Conservation (phyloP, 2,329 filamentous ascomycete genomes). For the Phialophora chinensis region DNA sequence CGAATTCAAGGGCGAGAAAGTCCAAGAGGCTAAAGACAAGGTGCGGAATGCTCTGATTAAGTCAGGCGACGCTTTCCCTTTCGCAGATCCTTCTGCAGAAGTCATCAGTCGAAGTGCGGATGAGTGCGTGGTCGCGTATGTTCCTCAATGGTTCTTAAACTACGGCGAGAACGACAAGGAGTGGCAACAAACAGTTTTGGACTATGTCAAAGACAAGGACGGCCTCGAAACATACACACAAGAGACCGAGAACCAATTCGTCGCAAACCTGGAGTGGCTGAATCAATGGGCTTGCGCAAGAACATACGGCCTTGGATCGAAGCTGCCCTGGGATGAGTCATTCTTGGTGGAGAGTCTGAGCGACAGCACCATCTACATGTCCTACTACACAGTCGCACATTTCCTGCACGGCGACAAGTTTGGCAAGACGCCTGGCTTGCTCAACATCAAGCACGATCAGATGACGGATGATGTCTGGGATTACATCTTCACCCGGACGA, state of each 20-base stretch:
- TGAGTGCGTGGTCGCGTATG: slow-evolving; percentile 87
- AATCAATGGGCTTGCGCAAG: slow-evolving; percentile 94
- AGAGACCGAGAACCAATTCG: slow-evolving; percentile 79
- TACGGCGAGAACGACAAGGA: slow-evolving; percentile 82
- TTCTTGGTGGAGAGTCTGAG: slow-evolving; percentile 92
- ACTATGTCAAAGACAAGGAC: slow-evolving; percentile 71
- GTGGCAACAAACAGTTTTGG: slow-evolving; percentile 78
- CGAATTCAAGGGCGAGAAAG: slow-evolving; percentile 84
- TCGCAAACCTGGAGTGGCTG: slow-evolving; percentile 87
- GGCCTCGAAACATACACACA: slow-evolving; percentile 79
- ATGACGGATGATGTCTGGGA: slow-evolving; percentile 97
- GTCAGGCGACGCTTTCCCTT: slow-evolving; percentile 80
- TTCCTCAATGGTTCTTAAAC: slow-evolving; percentile 98
- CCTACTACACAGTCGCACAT: slow-evolving; percentile 66
- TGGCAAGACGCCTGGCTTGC: slow-evolving; percentile 71
- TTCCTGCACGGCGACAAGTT: slow-evolving; percentile 83
- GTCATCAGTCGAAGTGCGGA: slow-evolving; percentile 89
- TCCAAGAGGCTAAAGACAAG: slow-evolving; percentile 85
- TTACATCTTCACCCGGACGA: slow-evolving; percentile 83
- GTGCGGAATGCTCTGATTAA: slow-evolving; percentile 80
- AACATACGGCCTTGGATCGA: slow-evolving; percentile 89
- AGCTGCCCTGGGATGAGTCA: slow-evolving; percentile 88
- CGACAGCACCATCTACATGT: slow-evolving; percentile 86
- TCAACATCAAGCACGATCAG: slow-evolving; percentile 77
- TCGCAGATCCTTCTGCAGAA: slow-evolving; percentile 89